Conservation (phyloP, 2,329 filamentous ascomycete genomes). For the Ophiostoma montium region DNA sequence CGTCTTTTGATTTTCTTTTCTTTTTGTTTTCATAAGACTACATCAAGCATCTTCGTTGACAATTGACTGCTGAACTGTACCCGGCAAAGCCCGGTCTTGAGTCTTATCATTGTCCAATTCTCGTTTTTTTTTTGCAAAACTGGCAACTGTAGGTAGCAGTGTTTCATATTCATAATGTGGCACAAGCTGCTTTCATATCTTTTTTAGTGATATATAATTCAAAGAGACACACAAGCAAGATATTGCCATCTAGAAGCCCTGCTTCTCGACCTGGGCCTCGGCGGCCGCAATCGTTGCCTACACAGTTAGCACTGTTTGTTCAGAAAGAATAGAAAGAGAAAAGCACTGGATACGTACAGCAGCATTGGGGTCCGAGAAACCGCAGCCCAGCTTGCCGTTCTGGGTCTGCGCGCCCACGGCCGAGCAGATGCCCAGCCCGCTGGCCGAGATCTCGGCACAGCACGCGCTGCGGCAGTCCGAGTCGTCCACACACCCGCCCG, state of each 20-base stretch:
- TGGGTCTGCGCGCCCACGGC: slow-evolving; percentile 19
- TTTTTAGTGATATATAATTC: too few species aligned
- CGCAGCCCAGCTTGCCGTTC: slow-evolving; percentile 22
- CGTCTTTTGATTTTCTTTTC: too few species aligned
- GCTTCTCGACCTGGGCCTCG: slow-evolving; percentile 20
- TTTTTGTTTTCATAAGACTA: too few species aligned
- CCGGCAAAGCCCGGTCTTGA: too few species aligned
- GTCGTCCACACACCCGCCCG: slow-evolving; percentile 20
- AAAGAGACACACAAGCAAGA: too few species aligned
- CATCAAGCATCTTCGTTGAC: too few species aligned
- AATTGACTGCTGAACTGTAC: too few species aligned
- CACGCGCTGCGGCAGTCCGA: slow-evolving; percentile 18
- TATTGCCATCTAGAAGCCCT: slow-evolving; percentile 20
- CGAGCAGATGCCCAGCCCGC: slow-evolving; percentile 20
- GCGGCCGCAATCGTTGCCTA: slow-evolving; percentile 16
- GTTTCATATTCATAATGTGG: too few species aligned
- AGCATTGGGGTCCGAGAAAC: slow-evolving; percentile 21
- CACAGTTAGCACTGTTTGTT: background rate
- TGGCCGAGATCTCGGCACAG: slow-evolving; percentile 17
- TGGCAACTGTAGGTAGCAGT: too few species aligned
- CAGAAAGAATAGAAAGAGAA: background rate
- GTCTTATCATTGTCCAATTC: too few species aligned
- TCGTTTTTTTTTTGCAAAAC: too few species aligned
- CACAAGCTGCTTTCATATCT: background rate
- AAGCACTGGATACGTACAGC: background rate